A percentile compares a stretch with the other conserved stretches of the same genome.
Conservation (phyloP, 1,284 basidiomycete genomes). For the Stereum hirsutum region DNA sequence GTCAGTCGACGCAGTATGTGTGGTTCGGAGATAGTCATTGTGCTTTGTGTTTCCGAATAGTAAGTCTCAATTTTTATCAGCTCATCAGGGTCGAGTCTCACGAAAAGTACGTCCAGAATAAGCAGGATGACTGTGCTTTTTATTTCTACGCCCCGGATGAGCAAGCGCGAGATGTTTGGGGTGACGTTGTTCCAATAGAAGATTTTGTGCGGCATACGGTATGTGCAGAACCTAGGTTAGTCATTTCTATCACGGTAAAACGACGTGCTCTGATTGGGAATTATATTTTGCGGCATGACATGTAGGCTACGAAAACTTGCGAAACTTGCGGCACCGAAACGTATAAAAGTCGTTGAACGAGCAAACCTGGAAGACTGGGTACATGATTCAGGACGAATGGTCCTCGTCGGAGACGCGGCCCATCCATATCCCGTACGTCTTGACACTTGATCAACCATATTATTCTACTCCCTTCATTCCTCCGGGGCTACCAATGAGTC, state of each 20-base stretch:
- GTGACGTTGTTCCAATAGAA: conserved; percentile 11
- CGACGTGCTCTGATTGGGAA: background rate
- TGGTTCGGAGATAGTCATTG: conserved; percentile 13
- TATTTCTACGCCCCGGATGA: conserved; percentile 16
- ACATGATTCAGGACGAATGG: conserved; percentile 30
- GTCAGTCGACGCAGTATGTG: conserved; percentile 9
- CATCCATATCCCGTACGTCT: conserved; percentile 13
- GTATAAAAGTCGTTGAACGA: conserved; percentile 27
- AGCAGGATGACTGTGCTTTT: conserved; percentile 19
- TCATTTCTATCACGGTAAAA: background rate
- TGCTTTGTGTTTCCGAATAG: conserved; percentile 23
- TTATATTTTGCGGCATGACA: background rate
- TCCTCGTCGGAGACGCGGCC: conserved; percentile 34
- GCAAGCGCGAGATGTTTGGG: conserved; percentile 12
- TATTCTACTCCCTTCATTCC: too few relatives aligned
- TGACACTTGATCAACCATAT: too few relatives aligned
- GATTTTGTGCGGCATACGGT: conserved; percentile 6
- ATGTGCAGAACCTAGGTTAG: conserved; percentile 29
- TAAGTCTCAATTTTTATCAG: conserved; percentile 10
- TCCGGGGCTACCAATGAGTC: too few relatives aligned
- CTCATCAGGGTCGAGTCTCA: background rate
- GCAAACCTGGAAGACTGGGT: conserved; percentile 45
- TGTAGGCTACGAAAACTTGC: conserved; percentile 37
- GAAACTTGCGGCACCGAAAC: conserved; percentile 23
- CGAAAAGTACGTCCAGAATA: conserved; percentile 19